Evolutionary conservation across 345 rosid genomes (phyloP), one percentile per base, ranked within the genome.

Genomic region (Corchorus olitorius): DNA sequence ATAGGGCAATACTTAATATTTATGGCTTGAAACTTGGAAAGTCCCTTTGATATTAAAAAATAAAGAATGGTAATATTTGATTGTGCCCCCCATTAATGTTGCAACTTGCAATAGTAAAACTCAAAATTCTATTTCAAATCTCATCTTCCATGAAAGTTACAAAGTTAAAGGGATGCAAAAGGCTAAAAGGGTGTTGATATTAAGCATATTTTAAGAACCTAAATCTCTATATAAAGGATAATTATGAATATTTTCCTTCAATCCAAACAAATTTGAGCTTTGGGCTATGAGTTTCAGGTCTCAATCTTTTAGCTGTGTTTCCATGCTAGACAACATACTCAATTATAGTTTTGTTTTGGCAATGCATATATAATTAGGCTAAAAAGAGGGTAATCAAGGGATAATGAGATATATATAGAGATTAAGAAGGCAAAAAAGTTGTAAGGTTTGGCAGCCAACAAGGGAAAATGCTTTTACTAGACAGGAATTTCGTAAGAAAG

Each of bases 401-500:
- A 35, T 33, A 62, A 33, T 14, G 17, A 62, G 67, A 62, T 33
- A 10, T n/a, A 27, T 27, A 27, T 0, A 27, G 41, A 41, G n/a
- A 33, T 62, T 13, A 22, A 45, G 12, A 62, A 59, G 14, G 50
- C 33, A 70, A 70, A 70, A 70, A 52, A 33, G 53, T 3, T 34
- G 4, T 12, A 33, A 52, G 10, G 45, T 52, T 69, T 50, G 59
- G 55, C 60, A 69, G 68, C 37, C 52, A 83, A 11, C 39, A 12
- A 13, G 34, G 27, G 27, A 27, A n/a, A 72, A 64, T 64, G 85
- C 74, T 73, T 78, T 37, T 60, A 39, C 43, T 46, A 46, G 53
- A 73, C 37, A 50, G 66, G 63, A 73, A 58, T 73, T 75, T 58
- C 77, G 65, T 74, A 52, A 69, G 58, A 58, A 68, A 43, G 35